Conservation (phyloP, 805 yeast genomes). For the Cyberlindnera xishuangbannaensis region DNA sequence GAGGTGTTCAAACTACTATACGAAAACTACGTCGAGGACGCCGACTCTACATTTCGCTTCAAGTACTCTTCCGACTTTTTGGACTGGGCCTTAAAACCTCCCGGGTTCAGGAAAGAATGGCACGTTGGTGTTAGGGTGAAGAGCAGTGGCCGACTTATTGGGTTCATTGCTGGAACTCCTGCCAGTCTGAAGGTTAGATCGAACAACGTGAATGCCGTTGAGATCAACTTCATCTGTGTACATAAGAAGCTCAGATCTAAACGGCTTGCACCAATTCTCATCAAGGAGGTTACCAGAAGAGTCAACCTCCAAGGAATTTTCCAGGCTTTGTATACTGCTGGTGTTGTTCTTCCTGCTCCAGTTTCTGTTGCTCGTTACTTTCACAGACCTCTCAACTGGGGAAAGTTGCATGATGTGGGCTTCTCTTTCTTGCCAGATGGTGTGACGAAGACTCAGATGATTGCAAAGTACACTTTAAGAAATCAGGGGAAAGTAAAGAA, state of each 20-base stretch:
- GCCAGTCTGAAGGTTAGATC: slow-evolving; percentile 56
- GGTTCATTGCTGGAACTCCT: slow-evolving; percentile 91
- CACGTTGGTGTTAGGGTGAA: slow-evolving; percentile 89
- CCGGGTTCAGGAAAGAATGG: slow-evolving; percentile 90
- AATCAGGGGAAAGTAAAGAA: slow-evolving; percentile 45
- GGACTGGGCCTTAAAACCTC: slow-evolving; percentile 90
- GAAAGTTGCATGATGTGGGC: slow-evolving; percentile 82
- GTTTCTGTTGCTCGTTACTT: slow-evolving; percentile 82
- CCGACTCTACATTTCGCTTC: slow-evolving; percentile 87
- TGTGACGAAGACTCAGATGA: slow-evolving; percentile 65
- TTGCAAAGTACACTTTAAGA: slow-evolving; percentile 60
- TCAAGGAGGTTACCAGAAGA: slow-evolving; percentile 90
- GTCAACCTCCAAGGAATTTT: slow-evolving; percentile 80
- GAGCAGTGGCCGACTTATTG: slow-evolving; percentile 71
- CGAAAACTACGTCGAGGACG: slow-evolving; percentile 92
- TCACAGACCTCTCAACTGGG: slow-evolving; percentile 93
- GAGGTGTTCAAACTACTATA: slow-evolving; percentile 78
- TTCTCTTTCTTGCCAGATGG: slow-evolving; percentile 74
- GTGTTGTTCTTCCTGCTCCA: slow-evolving; percentile 89
- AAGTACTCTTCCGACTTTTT: slow-evolving; percentile 79
- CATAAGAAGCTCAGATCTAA: slow-evolving; percentile 93
- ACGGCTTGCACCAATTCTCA: slow-evolving; percentile 88
- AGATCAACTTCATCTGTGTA: slow-evolving; percentile 89
- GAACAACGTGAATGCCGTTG: slow-evolving; percentile 57
- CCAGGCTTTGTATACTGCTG: slow-evolving; percentile 96